These are phyloP conservation scores for Hawksworthiomyces lignivorus DNA, from an alignment of 2,329 filamentous ascomycete species.

Conservation along the genomic window DNA sequence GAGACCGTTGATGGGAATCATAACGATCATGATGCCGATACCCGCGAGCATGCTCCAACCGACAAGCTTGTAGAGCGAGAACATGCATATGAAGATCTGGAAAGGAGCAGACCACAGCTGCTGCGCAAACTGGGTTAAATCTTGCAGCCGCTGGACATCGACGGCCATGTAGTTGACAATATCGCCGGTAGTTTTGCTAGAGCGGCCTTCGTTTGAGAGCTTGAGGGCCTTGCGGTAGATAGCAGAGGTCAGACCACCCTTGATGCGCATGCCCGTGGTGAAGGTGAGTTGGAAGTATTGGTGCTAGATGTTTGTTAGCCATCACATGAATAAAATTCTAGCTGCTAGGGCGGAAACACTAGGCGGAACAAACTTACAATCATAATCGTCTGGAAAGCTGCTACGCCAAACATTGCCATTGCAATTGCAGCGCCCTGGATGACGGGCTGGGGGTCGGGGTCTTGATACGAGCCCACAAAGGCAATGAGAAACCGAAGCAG, in stretches of 20 bases:
- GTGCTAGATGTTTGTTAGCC: conserved; percentile 42
- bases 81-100: conserved; percentile 92
- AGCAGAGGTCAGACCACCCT: conserved; percentile 77
- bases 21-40: conserved; percentile 88
- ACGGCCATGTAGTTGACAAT: conserved; percentile 99
- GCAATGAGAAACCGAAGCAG: conserved; percentile 74
- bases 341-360: no score
- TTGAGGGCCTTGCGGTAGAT: conserved; percentile 90
- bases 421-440: conserved; percentile 83
- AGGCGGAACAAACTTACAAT: conserved; percentile 37
- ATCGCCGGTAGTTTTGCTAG: conserved; percentile 85
- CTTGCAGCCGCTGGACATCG: conserved; percentile 89
- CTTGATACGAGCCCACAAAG: conserved; percentile 72
- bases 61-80: conserved; percentile 90
- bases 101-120: conserved; percentile 96
- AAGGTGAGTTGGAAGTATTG: conserved; percentile 97
- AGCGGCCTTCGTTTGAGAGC: conserved; percentile 86
- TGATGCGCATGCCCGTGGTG: conserved; percentile 94
- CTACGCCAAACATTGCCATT: conserved; percentile 83
- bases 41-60: conserved; percentile 94
- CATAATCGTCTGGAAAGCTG: conserved; percentile 77
- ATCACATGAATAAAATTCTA: not conserved
- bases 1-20: conserved; percentile 92
- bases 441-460: conserved; percentile 60
- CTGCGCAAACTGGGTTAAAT: conserved; percentile 90